Evolutionary conservation across 2,329 filamentous ascomycete species (phyloP).

Genomic region (Salinomyces thailandicus): DNA sequence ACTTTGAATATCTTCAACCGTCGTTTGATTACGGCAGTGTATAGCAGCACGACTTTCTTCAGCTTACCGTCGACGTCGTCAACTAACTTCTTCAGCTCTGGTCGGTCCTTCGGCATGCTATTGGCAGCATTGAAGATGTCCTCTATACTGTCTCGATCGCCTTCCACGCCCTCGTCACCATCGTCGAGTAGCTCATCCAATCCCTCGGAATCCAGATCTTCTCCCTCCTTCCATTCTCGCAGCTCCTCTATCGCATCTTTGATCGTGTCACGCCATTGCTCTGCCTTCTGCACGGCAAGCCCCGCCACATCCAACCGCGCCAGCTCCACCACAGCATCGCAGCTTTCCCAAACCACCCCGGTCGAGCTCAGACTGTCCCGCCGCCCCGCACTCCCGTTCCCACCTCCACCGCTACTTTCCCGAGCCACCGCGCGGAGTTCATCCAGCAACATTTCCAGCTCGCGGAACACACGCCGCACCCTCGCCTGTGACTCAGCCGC

Average conservation of each 20-base stretch:
- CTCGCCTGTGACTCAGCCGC: slow-evolving; percentile 53
- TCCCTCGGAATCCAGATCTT: slow-evolving; percentile 37
- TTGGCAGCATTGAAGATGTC: slow-evolving; percentile 54
- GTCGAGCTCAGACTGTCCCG: slow-evolving; percentile 51
- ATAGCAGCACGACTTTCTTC: slow-evolving; percentile 57
- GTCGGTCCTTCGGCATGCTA: slow-evolving; percentile 54
- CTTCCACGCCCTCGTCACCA: slow-evolving; percentile 30
- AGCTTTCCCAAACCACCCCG: slow-evolving; percentile 72
- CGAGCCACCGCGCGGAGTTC: slow-evolving; percentile 52
- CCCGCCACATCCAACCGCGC: slow-evolving; percentile 58
- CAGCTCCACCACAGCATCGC: slow-evolving; percentile 59
- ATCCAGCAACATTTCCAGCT: slow-evolving; percentile 50
- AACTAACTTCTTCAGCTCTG: slow-evolving; percentile 55
- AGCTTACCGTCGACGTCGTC: slow-evolving; percentile 54
- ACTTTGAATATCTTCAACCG: slow-evolving; percentile 43
- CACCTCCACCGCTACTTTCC: slow-evolving; percentile 21
- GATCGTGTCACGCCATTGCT: slow-evolving; percentile 63
- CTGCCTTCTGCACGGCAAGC: slow-evolving; percentile 58
- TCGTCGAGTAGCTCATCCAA: slow-evolving; percentile 27
- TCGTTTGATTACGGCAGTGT: slow-evolving; percentile 58
- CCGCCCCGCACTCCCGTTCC: slow-evolving; percentile 1
- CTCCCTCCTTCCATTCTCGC: slow-evolving; percentile 70
- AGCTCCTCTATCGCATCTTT: slow-evolving; percentile 78
- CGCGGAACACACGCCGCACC: slow-evolving; percentile 50
- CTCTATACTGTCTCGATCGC: slow-evolving; percentile 47